Evolutionary conservation across 495 filamentous ascomycete genomes (phyloP).

Genomic region (Amniculicola lignicola): DNA sequence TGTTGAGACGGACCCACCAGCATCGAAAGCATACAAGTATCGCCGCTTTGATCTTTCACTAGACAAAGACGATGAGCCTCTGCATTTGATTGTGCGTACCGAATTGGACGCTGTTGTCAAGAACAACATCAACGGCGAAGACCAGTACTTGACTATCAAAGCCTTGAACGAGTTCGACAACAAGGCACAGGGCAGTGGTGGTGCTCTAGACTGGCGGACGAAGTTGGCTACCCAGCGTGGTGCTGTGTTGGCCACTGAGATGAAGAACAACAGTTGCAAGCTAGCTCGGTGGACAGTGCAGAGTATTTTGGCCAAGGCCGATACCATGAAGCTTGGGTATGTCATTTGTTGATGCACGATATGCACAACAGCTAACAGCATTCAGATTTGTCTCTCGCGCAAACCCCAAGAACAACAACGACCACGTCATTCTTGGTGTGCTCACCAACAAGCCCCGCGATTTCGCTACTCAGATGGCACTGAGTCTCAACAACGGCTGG

Average conservation of each 20-base stretch:
- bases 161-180: slow-evolving; percentile 98
- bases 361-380: slow-evolving; percentile 10
- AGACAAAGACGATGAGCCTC: slow-evolving; percentile 83
- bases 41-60: slow-evolving; percentile 91
- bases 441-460: slow-evolving; percentile 95
- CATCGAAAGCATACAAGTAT: slow-evolving; percentile 97
- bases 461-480: slow-evolving; percentile 96
- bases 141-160: slow-evolving; percentile 88
- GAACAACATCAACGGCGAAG: slow-evolving; percentile 81
- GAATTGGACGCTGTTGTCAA: slow-evolving; percentile 94
- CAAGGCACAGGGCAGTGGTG: slow-evolving; percentile 92
- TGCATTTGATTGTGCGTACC: slow-evolving; percentile 90
- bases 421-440: slow-evolving; percentile 92
- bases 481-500: slow-evolving; percentile 95
- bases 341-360: slow-evolving; percentile 28
- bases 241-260: slow-evolving; percentile 97
- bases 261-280: slow-evolving; percentile 99
- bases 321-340: slow-evolving; percentile 95
- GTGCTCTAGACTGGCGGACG: slow-evolving; percentile 90
- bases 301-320: slow-evolving; percentile 89
- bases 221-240: slow-evolving; percentile 91
- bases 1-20: slow-evolving; percentile 88
- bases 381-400: slow-evolving; percentile 84
- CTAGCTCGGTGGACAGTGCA: slow-evolving; percentile 95
- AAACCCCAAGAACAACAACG: slow-evolving; percentile 83